Base-by-base conservation (phyloP, 768 basidiomycete genomes). In the Floccularia luteovirens region DNA sequence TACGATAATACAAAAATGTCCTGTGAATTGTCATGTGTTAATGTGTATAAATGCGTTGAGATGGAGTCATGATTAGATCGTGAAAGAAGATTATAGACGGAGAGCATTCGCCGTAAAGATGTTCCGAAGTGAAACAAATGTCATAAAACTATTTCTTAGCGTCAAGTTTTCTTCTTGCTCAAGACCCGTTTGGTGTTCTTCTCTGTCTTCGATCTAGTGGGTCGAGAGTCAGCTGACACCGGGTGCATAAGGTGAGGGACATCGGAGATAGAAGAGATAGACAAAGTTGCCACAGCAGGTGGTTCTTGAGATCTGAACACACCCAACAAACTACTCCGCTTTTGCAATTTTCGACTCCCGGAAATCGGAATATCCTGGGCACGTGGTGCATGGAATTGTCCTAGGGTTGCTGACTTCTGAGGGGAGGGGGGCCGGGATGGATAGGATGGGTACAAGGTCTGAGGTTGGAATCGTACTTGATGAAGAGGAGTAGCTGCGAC, bases 171-270 rank as follows among this genome's bases (percentile, higher is more conserved):
- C 27, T 14, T 30, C 50, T 72, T 74, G 53, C 66, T 74, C 43
- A 72, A 53, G 5, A 70, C 52, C 42, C 59, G 61, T 48, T 63
- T 66, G 13, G 57, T 50, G 19, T 53, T 43, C 31, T 51, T 50
- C 23, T 52, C 44, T 23, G 47, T 48, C 37, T 52, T 52, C 33
- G 43, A 35, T 14, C 44, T 36, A 14, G 46, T 28, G 31, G 23
- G 36, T 22, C 39, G 34, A 24, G 19, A 43, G 38, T 39, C 38
- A 28, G 16, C 25, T 24, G 38, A 28, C n/a, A 27, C 19, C 11
- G 36, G 38, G 12, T 39, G 14, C 36, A 37, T 23, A 20, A 10
- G 30, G n/a, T n/a, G n/a, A n/a, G n/a, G n/a, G n/a, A n/a, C n/a
- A 5, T 19, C 23, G 10, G 38, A 23, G 17, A 11, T 19, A 17